These are phyloP conservation scores for Echinosophora koreensis DNA, from an alignment of 306 rosid species.

Conservation along the genomic window DNA sequence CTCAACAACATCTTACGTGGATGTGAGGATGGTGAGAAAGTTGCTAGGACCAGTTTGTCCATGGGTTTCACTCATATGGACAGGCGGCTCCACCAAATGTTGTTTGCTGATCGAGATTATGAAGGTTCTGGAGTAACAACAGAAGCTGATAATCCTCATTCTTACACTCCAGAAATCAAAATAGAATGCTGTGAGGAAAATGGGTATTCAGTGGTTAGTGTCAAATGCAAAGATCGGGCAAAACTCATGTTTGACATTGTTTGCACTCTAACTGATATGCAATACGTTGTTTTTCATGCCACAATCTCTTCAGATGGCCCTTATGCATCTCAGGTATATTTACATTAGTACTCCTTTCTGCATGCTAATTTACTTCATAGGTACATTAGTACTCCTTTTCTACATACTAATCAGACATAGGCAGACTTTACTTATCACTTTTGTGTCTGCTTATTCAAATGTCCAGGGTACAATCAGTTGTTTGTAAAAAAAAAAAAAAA, in stretches of 20 bases:
- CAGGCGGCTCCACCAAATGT: conserved; percentile 80
- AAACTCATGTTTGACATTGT: conserved; percentile 89
- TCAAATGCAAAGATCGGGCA: conserved; percentile 80
- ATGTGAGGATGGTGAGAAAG: conserved; percentile 71
- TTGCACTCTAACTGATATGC: conserved; percentile 90
- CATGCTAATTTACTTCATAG: background rate
- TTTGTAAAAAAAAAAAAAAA: no score
- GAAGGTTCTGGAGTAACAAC: conserved; percentile 63
- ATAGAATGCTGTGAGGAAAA: conserved; percentile 79
- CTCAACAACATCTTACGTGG: conserved; percentile 76
- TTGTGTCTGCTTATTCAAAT: conserved; percentile 6
- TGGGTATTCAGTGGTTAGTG: conserved; percentile 76
- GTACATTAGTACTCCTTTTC: background rate
- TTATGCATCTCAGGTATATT: conserved; percentile 77
- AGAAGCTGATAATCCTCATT: conserved; percentile 57
- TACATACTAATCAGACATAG: background rate
- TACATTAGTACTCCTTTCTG: background rate
- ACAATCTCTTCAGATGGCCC: conserved; percentile 76
- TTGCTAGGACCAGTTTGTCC: conserved; percentile 72
- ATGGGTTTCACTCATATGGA: conserved; percentile 81
- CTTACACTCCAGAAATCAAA: conserved; percentile 70
- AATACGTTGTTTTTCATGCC: conserved; percentile 88
- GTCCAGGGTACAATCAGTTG: background rate
- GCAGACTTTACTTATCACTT: background rate
- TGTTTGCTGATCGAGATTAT: conserved; percentile 83